These are phyloP conservation scores for Globisporangium megalacanthum DNA, from an alignment of 352 stramenopile genomes.

Conservation along the genomic window DNA sequence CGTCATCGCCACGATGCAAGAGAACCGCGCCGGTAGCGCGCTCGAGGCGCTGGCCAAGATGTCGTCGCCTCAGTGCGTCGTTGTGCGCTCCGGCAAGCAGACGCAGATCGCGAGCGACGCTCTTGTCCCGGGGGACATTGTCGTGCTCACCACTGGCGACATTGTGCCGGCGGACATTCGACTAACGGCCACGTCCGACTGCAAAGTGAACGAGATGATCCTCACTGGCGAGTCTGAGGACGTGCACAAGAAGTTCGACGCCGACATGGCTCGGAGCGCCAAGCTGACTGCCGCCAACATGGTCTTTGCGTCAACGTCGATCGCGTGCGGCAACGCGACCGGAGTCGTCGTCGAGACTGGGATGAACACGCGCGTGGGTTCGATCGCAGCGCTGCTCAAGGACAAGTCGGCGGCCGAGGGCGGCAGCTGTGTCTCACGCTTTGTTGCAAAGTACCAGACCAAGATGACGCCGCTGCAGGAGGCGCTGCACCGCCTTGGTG, in stretches of 20 bases:
- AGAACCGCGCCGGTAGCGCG: slow-evolving; percentile 34
- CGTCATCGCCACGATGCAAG: slow-evolving; percentile 30
- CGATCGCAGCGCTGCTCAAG: slow-evolving; percentile 35
- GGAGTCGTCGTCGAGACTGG: slow-evolving; percentile 36
- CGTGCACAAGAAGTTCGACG: slow-evolving; percentile 21
- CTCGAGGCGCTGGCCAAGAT: slow-evolving; percentile 35
- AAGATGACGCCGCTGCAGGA: slow-evolving; percentile 84
- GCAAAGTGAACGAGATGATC: slow-evolving; percentile 87
- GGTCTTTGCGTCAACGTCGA: slow-evolving; percentile 83
- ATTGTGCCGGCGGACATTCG: slow-evolving; percentile 85
- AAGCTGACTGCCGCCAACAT: slow-evolving; percentile 68
- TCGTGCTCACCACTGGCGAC: slow-evolving; percentile 81
- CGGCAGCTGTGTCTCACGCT: slow-evolving; percentile 15
- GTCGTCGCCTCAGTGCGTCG: slow-evolving; percentile 28
- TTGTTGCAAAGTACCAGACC: slow-evolving; percentile 23
- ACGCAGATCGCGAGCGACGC: slow-evolving; percentile 29
- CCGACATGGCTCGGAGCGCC: slow-evolving; percentile 15
- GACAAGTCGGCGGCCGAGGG: slow-evolving; percentile 7
- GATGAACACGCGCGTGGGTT: slow-evolving; percentile 38
- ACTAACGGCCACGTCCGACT: slow-evolving; percentile 60
- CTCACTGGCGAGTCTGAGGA: slow-evolving; percentile 81
- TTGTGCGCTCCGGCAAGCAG: slow-evolving; percentile 30
- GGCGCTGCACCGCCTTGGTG: slow-evolving; percentile 90
- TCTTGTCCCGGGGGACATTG: slow-evolving; percentile 53
- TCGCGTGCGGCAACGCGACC: slow-evolving; percentile 38